Evolutionary conservation across 2,329 filamentous ascomycete genomes (phyloP).

Genomic region (Colletotrichum australisinense): DNA sequence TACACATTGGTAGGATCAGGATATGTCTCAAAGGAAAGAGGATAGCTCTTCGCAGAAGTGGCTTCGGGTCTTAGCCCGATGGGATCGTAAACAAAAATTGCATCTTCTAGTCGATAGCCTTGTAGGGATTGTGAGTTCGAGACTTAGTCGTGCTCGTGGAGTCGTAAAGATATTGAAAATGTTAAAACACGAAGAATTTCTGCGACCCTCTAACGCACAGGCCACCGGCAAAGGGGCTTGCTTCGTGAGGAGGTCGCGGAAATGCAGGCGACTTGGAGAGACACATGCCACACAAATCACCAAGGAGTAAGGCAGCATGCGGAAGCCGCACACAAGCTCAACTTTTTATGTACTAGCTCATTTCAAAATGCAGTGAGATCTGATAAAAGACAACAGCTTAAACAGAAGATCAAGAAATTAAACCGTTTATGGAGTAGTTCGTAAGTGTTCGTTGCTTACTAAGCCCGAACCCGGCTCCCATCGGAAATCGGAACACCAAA

Average conservation of each 20-base stretch:
- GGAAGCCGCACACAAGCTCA: neutral
- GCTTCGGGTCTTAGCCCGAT: too few species aligned
- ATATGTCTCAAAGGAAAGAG: too few species aligned
- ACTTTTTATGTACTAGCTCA: too few species aligned
- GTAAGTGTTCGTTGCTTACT: neutral
- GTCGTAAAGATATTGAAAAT: too few species aligned
- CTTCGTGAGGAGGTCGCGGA: neutral
- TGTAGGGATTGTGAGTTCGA: too few species aligned
- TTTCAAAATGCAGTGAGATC: neutral
- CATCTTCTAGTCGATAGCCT: too few species aligned
- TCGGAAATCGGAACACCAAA: neutral
- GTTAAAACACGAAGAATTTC: neutral
- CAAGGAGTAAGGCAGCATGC: neutral
- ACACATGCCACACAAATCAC: neutral
- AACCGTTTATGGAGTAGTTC: neutral
- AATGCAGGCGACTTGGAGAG: neutral
- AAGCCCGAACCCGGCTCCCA: neutral
- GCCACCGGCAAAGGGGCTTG: neutral
- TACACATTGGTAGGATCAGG: fast-evolving
- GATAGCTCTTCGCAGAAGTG: too few species aligned
- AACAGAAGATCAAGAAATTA: neutral
- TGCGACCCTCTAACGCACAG: neutral
- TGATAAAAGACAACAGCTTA: neutral
- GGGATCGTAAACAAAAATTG: too few species aligned
- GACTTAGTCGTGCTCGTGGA: neutral